Conservation (phyloP, 257 asterid genomes). For the Nicotiana tomentosiformis region DNA sequence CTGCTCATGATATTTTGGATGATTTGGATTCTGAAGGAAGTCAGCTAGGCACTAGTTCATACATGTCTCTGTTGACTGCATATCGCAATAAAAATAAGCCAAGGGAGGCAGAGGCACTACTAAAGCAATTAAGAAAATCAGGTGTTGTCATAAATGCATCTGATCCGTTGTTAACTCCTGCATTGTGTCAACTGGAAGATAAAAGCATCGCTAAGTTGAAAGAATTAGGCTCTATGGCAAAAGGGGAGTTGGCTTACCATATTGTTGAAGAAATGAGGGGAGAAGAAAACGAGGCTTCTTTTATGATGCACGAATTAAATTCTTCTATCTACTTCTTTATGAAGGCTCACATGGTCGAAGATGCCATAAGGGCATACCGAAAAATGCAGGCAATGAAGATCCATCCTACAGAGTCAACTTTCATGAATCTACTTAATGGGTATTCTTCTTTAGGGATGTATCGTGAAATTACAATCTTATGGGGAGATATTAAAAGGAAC, state of each 20-base stretch:
- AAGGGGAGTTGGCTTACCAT: conserved; percentile 39
- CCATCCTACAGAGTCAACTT: conserved; percentile 56
- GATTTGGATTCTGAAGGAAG: conserved; percentile 54
- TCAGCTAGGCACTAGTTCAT: conserved; percentile 26
- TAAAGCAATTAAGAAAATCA: conserved; percentile 33
- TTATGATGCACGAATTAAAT: conserved; percentile 41
- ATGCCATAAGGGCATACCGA: conserved; percentile 59
- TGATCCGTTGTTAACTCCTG: conserved; percentile 10
- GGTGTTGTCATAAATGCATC: conserved; percentile 14
- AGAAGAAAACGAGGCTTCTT: conserved; percentile 24
- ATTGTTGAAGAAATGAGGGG: conserved; percentile 36
- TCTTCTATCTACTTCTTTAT: conserved; percentile 74
- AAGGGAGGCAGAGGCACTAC: conserved; percentile 61
- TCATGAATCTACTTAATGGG: conserved; percentile 48
- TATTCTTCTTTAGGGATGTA: conserved; percentile 60
- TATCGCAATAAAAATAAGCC: conserved; percentile 42
- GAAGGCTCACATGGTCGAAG: conserved; percentile 81
- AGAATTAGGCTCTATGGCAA: conserved; percentile 1
- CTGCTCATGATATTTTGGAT: conserved; percentile 90
- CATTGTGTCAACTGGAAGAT: conserved; percentile 19
- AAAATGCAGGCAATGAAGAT: conserved; percentile 65
- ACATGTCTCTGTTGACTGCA: conserved; percentile 49
- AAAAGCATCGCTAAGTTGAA: conserved; percentile 14
- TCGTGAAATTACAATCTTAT: conserved; percentile 67
- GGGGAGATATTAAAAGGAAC: conserved; percentile 85